A percentile compares a stretch with the other conserved stretches of the same genome.
phyloP scores from a whole-genome alignment of 495 filamentous ascomycete species.

The Articulospora tetracladia region DNA sequence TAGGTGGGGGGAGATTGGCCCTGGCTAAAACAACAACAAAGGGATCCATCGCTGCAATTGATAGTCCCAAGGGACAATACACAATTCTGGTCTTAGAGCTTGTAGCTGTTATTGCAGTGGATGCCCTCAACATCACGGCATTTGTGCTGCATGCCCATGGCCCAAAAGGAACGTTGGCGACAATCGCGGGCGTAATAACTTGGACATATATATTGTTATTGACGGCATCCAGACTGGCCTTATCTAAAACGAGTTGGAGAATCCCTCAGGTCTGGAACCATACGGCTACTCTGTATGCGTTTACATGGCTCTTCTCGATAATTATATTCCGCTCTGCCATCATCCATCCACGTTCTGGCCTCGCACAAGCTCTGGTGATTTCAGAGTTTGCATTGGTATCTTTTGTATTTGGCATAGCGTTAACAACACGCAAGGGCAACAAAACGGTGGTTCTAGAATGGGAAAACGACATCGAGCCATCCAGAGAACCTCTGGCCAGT shows the following conservation, averaged over 20 bases:
- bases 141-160: slow-evolving; percentile 54
- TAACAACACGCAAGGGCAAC: slow-evolving; percentile 87
- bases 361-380: slow-evolving; percentile 58
- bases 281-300: slow-evolving; percentile 78
- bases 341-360: slow-evolving; percentile 67
- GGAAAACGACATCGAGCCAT: slow-evolving; percentile 82
- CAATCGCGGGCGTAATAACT: slow-evolving; percentile 58
- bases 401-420: slow-evolving; percentile 66
- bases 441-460: slow-evolving; percentile 82
- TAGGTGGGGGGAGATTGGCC: slow-evolving; percentile 49
- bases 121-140: slow-evolving; percentile 61
- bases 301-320: slow-evolving; percentile 75
- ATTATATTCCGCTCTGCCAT: slow-evolving; percentile 80
- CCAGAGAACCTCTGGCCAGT: slow-evolving; percentile 79
- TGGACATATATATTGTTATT: slow-evolving; percentile 85
- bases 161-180: slow-evolving; percentile 52
- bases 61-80: slow-evolving; percentile 71
- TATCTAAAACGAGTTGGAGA: slow-evolving; percentile 61
- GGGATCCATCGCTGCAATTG: slow-evolving; percentile 67
- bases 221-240: slow-evolving; percentile 64
- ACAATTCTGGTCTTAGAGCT: slow-evolving; percentile 68
- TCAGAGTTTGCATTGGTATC: slow-evolving; percentile 70
- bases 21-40: slow-evolving; percentile 59
- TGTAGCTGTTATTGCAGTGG: slow-evolving; percentile 64
- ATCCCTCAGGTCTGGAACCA: slow-evolving; percentile 88